These are phyloP conservation scores for peach (Prunus persica) DNA, from an alignment of 306 rosid genomes.

Conservation along the genomic window DNA sequence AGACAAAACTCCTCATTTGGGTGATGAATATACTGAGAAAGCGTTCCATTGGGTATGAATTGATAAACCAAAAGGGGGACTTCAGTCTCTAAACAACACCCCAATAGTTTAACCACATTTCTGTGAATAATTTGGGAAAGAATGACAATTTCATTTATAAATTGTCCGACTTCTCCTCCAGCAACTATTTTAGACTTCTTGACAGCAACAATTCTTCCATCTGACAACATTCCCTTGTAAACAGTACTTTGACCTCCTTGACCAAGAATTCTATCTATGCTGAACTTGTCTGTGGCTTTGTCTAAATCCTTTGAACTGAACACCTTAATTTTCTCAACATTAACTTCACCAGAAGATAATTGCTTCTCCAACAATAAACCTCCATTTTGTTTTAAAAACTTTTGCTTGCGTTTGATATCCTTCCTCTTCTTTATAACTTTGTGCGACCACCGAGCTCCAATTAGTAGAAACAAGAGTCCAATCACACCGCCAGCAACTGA, in stretches of 20 bases:
- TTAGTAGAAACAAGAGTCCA: background rate
- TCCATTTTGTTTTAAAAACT: conserved; percentile 8
- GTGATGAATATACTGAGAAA: background rate
- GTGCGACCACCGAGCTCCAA: conserved; percentile 1
- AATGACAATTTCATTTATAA: background rate
- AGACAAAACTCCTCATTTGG: background rate
- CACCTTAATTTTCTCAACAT: conserved; percentile 10
- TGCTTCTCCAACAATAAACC: background rate
- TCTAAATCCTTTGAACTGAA: conserved; percentile 18
- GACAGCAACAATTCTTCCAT: background rate
- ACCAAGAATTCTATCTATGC: conserved; percentile 13
- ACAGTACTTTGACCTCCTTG: conserved; percentile 28
- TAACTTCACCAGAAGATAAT: conserved; percentile 6
- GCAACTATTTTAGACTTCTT: background rate
- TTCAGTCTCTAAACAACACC: background rate
- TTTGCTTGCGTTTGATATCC: conserved; percentile 5
- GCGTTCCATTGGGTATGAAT: background rate
- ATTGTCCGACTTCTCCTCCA: background rate
- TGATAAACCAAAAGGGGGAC: background rate
- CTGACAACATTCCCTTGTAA: background rate
- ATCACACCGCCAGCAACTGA: background rate
- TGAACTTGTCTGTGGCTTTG: conserved; percentile 17
- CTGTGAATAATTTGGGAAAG: background rate
- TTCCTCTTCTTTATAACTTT: conserved; percentile 8
- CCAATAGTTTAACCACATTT: background rate